Evolutionary conservation across 257 asterid species (phyloP), one percentile per base, ranked within the genome.

Genomic region (Striga asiatica): DNA sequence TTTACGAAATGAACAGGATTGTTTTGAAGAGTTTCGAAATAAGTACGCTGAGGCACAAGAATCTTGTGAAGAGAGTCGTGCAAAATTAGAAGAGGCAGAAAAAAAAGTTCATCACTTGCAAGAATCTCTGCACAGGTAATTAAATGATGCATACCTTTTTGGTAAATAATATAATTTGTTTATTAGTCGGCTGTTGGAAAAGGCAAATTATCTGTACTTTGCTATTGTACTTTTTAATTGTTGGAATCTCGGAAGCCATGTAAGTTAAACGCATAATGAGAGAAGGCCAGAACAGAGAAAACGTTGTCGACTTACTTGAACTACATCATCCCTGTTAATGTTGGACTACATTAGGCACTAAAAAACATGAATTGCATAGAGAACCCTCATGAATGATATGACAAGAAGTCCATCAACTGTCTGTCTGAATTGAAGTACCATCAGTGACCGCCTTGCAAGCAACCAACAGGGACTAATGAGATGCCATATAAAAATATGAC

Each of bases 81-180:
- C 59, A 68, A 88, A 81, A 67, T 53, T 88, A 69, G 95, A 82
- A 73, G 99, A 88, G 76, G 57, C 95, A 31, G 95, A 88, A 62
- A 73, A 76, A 66, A 79, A 45, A 64, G 72, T 62, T 64, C 79
- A 76, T 62, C 97, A 88, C 59, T 64, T 85, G 51, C 94, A 88
- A 78, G 99, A 88, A 65, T 76, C 92, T 24, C 27, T 81, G 77
- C 85, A 80, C 52, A 84, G 95, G 99, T 92, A 80, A 48, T 69
- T 29, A 57, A 16, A 53, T 5, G 8, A 10, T 29, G 35, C 35
- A n/a, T n/a, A n/a, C n/a, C n/a, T n/a, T n/a, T 5, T 29, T 29
- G 5, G 35, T 29, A 29, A 16, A 41, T n/a, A 41, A 7, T 1
- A 41, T n/a, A 41, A 41, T 16, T n/a, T n/a, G 4, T 22, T 43